phyloP scores from a whole-genome alignment of 495 filamentous ascomycete genomes.

The Aspergillus homomorphus region DNA sequence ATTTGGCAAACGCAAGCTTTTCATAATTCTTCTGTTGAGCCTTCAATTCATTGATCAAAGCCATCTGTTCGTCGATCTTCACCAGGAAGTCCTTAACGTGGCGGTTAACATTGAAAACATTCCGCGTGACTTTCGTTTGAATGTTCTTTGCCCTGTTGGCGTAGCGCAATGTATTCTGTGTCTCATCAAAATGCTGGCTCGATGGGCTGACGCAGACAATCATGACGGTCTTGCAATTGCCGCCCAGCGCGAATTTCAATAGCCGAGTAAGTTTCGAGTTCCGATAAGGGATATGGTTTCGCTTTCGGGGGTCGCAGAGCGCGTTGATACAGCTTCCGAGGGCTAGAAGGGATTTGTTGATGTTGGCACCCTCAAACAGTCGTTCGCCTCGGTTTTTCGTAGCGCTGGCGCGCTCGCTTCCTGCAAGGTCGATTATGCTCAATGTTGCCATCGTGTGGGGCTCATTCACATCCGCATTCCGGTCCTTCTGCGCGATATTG shows the following conservation, averaged over 20 bases:
- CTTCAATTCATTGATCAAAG: conserved; percentile 88
- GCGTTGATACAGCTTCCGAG: conserved; percentile 98
- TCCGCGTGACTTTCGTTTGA: conserved; percentile 97
- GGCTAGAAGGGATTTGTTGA: conserved; percentile 96
- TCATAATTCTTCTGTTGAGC: conserved; percentile 91
- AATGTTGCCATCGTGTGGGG: conserved; percentile 97
- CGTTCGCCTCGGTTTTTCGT: conserved; percentile 96
- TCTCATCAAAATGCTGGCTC: conserved; percentile 96
- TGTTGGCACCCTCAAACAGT: conserved; percentile 92
- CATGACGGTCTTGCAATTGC: conserved; percentile 99
- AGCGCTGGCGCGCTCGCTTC: conserved; percentile 92
- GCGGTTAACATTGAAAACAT: conserved; percentile 98
- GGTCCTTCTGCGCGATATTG: conserved; percentile 89
- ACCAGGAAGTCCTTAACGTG: conserved; percentile 98
- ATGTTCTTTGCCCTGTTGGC: conserved; percentile 99
- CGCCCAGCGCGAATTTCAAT: conserved; percentile 94
- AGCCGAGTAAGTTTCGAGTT: conserved; percentile 97
- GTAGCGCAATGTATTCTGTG: conserved; percentile 96
- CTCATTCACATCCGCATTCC: conserved; percentile 89
- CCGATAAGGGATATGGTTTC: conserved; percentile 92
- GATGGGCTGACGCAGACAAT: conserved; percentile 98
- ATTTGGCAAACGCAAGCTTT: conserved; percentile 79
- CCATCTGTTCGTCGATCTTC: conserved; percentile 96
- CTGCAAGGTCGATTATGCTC: conserved; percentile 96
- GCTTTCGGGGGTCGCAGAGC: conserved; percentile 88